These are phyloP conservation scores for Apiospora arundinis DNA, from an alignment of 2,329 filamentous ascomycete species.

Conservation along the genomic window DNA sequence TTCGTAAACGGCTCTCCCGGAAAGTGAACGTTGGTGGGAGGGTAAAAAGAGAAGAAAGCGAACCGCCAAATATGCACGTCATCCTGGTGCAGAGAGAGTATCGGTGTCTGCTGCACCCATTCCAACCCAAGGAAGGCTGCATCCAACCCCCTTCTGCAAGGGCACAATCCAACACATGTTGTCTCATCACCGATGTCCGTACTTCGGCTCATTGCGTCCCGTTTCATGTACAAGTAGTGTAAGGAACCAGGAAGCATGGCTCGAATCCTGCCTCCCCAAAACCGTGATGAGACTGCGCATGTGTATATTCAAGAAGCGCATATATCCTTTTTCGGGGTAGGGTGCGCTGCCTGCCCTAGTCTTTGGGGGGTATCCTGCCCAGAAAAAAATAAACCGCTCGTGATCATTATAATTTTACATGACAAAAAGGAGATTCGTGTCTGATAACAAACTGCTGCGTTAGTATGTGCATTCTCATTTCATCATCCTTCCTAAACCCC, in stretches of 20 bases:
- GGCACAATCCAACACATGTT: neutral
- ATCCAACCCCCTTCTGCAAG: neutral
- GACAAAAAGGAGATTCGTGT: slow-evolving; percentile 70
- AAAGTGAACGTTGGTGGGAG: neutral
- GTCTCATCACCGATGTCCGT: neutral
- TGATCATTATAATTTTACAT: slow-evolving; percentile 54
- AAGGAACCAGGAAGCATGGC: neutral
- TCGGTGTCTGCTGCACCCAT: neutral
- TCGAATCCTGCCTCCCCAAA: neutral
- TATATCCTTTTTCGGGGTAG: slow-evolving; percentile 13
- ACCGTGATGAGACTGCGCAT: neutral
- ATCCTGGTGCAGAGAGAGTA: neutral
- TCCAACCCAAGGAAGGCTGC: neutral
- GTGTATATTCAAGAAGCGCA: slow-evolving; percentile 1
- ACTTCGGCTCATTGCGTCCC: neutral
- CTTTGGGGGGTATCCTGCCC: slow-evolving; percentile 1
- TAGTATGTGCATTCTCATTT: slow-evolving; percentile 23
- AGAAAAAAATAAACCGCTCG: slow-evolving; percentile 9
- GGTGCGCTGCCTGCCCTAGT: neutral
- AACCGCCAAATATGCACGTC: neutral
- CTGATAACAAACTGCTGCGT: slow-evolving; percentile 44
- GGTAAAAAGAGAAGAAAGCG: neutral
- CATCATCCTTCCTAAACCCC: slow-evolving; percentile 7
- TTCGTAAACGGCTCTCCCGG: neutral
- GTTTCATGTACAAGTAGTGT: neutral